Conservation (phyloP, 352 stramenopile species). For the Plasmopara viticola region DNA sequence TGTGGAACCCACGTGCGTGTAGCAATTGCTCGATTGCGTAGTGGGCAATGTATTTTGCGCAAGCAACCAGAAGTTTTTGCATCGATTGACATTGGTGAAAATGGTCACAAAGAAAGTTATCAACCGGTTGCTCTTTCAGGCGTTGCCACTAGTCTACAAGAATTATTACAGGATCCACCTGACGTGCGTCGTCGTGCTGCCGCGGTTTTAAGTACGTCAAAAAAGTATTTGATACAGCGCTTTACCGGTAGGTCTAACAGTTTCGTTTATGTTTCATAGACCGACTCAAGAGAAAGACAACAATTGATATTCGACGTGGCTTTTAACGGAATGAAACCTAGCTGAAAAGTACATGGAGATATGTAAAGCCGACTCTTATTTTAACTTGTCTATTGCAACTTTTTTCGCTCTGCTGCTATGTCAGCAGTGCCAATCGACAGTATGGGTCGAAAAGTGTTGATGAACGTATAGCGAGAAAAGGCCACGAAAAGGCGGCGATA, state of each 20-base stretch:
- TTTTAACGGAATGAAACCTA: slow-evolving; percentile 21
- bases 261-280: slow-evolving; percentile 11
- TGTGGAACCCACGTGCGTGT: slow-evolving; percentile 39
- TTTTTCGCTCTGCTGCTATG: slow-evolving; percentile 23
- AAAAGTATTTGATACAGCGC: background rate
- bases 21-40: slow-evolving; percentile 28
- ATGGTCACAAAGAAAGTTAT: slow-evolving; percentile 1
- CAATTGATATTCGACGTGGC: slow-evolving; percentile 34
- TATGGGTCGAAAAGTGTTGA: slow-evolving; percentile 82
- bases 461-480: slow-evolving; percentile 94
- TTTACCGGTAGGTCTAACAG: background rate
- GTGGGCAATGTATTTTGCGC: slow-evolving; percentile 33
- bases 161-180: slow-evolving; percentile 24
- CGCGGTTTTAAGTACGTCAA: slow-evolving; percentile 21
- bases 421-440: slow-evolving; percentile 19
- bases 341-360: slow-evolving; percentile 16
- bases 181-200: slow-evolving; percentile 24
- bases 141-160: slow-evolving; percentile 11
- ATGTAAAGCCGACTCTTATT: background rate
- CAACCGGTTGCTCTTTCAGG: background rate
- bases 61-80: slow-evolving; percentile 28
- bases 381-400: slow-evolving; percentile 17
- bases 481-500: slow-evolving; percentile 94
- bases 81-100: slow-evolving; percentile 2
- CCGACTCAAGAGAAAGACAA: slow-evolving; percentile 33